A percentile compares a stretch with the other conserved stretches of the same genome.
These are phyloP conservation scores for Salix udensis DNA, from an alignment of 345 rosid genomes.

Conservation along the genomic window DNA sequence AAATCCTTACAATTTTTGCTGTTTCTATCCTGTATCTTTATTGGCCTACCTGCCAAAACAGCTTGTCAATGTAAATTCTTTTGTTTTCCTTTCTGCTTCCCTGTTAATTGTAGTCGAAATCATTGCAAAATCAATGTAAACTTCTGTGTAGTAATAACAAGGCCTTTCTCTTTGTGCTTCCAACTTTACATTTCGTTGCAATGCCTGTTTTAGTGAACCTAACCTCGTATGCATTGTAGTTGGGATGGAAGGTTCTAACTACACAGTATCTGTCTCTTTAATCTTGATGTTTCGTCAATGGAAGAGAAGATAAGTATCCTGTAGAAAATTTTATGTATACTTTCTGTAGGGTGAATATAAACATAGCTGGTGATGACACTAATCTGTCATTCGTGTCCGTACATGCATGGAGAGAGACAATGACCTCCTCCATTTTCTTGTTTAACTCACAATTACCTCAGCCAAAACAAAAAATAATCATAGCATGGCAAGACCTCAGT, in stretches of 20 bases:
- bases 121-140: conserved; percentile 21
- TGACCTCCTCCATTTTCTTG: not conserved
- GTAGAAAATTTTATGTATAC: not conserved
- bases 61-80: conserved; percentile 20
- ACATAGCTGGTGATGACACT: not conserved
- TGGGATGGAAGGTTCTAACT: not conserved
- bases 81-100: not conserved
- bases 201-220: not conserved
- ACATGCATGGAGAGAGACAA: not conserved
- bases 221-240: not conserved
- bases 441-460: not conserved
- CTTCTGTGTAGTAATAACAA: conserved; percentile 16
- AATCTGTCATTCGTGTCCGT: not conserved
- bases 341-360: not conserved
- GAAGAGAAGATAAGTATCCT: not conserved
- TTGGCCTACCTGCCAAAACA: conserved; percentile 7
- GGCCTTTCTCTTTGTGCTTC: not conserved
- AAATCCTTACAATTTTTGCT: not conserved
- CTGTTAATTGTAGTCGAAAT: conserved; percentile 7
- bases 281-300: not conserved
- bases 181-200: not conserved
- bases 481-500: not conserved
- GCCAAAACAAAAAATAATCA: not conserved
- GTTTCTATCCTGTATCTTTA: not conserved
- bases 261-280: not conserved